phyloP scores from a whole-genome alignment of 208 protist genomes.

The Blechomonas ayalai region DNA sequence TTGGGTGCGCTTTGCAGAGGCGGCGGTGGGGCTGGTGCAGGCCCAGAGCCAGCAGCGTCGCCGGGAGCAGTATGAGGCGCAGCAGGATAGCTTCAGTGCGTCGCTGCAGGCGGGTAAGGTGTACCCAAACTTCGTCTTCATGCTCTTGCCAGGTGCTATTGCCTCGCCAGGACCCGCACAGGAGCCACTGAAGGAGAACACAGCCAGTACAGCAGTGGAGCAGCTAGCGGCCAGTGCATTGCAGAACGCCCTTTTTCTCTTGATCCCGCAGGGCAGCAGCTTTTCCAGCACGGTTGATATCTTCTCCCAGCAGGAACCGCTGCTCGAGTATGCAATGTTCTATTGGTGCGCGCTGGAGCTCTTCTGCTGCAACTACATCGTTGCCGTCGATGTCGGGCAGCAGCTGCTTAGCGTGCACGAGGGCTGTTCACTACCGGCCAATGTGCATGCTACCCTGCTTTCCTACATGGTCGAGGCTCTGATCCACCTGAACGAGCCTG shows the following conservation, averaged over 20 bases:
- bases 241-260: constrained; percentile 78
- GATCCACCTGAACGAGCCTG: constrained; percentile 74
- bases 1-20: constrained; percentile 82
- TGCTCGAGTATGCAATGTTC: constrained; percentile 67
- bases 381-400: constrained; percentile 55
- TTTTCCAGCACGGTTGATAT: constrained; percentile 43
- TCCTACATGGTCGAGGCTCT: constrained; percentile 80
- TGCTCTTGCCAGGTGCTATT: constrained; percentile 65
- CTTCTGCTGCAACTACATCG: constrained; percentile 66
- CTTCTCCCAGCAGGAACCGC: constrained; percentile 43
- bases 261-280: constrained; percentile 55
- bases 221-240: constrained; percentile 43
- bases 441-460: constrained; percentile 65
- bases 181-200: constrained; percentile 10
- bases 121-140: constrained; percentile 71
- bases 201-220: constrained; percentile 19
- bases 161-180: constrained; percentile 27
- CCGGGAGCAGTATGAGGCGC: constrained; percentile 61
- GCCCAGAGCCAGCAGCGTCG: constrained; percentile 15
- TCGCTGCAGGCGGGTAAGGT: constrained; percentile 63
- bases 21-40: constrained; percentile 56
- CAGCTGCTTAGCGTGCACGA: constrained; percentile 65
- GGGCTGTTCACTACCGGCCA: constrained; percentile 39
- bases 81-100: constrained; percentile 53
- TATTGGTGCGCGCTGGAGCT: constrained; percentile 78